A percentile compares a stretch with the other conserved stretches of the same genome.
These are phyloP conservation scores for Ophiostoma triangulosporum DNA, from an alignment of 2,329 filamentous ascomycete genomes.

Conservation along the genomic window DNA sequence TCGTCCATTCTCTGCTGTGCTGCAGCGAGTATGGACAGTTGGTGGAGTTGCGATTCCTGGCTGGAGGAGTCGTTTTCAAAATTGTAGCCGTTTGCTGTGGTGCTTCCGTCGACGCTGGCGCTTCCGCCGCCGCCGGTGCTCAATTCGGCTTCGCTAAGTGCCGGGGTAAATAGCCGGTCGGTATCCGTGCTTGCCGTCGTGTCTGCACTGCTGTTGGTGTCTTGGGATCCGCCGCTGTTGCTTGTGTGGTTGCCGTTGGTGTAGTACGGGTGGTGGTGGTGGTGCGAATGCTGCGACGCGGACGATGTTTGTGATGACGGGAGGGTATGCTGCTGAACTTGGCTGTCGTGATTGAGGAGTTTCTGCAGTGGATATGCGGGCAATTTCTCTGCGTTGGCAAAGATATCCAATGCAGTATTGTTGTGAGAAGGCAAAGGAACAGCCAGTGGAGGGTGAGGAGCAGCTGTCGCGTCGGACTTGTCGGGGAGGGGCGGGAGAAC, in stretches of 20 bases:
- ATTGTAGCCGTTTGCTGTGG: neutral
- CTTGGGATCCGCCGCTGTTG: slow-evolving; percentile 18
- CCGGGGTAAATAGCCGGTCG: slow-evolving; percentile 30
- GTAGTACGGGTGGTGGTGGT: neutral
- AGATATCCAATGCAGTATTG: slow-evolving; percentile 8
- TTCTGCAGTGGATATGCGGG: slow-evolving; percentile 6
- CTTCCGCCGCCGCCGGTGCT: slow-evolving; percentile 25
- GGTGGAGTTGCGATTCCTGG: slow-evolving; percentile 42
- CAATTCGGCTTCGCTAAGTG: slow-evolving; percentile 28
- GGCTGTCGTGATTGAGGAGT: slow-evolving; percentile 4
- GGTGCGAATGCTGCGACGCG: neutral
- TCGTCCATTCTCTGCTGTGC: slow-evolving; percentile 34
- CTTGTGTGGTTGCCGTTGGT: neutral
- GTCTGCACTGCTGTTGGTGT: slow-evolving; percentile 23
- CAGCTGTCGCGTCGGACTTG: slow-evolving; percentile 13
- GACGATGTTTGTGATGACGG: neutral
- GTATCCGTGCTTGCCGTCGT: slow-evolving; percentile 25
- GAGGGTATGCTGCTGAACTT: slow-evolving; percentile 10
- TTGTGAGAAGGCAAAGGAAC: slow-evolving; percentile 5
- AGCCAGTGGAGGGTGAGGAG: neutral
- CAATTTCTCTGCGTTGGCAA: slow-evolving; percentile 8
- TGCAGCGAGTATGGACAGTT: slow-evolving; percentile 45
- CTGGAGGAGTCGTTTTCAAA: slow-evolving; percentile 26
- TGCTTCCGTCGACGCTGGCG: slow-evolving; percentile 10
- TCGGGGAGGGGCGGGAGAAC: slow-evolving; percentile 13